Conservation (phyloP, 2,329 filamentous ascomycete species). For the Penicillium sp. region DNA sequence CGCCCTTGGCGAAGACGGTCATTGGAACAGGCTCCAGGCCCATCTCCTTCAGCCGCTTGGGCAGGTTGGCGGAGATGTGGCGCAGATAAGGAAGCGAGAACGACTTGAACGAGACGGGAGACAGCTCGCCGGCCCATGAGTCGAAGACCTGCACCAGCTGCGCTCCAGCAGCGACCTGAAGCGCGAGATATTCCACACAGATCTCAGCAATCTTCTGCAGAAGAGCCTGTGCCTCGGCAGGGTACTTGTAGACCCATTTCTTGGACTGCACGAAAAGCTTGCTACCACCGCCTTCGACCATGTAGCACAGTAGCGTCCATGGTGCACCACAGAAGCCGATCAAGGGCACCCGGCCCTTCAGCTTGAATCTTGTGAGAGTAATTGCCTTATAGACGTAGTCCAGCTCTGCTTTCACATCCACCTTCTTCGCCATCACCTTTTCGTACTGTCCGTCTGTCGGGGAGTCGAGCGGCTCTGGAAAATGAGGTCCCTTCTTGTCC, state of each 20-base stretch:
- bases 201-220: constrained; percentile 90
- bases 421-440: constrained; percentile 70
- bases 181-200: constrained; percentile 89
- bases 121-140: constrained; percentile 94
- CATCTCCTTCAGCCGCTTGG: constrained; percentile 69
- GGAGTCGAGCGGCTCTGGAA: constrained; percentile 76
- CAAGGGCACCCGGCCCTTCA: constrained; percentile 83
- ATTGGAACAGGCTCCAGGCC: constrained; percentile 82
- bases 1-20: constrained; percentile 97
- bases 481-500: constrained; percentile 94
- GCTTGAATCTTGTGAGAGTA: constrained; percentile 82
- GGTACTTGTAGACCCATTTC: constrained; percentile 93
- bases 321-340: constrained; percentile 97
- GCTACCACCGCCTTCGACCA: constrained; percentile 95
- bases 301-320: constrained; percentile 97
- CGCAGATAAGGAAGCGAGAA: constrained; percentile 85
- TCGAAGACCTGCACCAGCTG: constrained; percentile 98
- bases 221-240: constrained; percentile 74
- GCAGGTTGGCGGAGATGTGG: constrained; percentile 79
- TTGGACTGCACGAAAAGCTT: constrained; percentile 94
- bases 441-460: constrained; percentile 82
- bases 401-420: constrained; percentile 81
- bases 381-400: constrained; percentile 97
- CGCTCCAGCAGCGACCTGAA: constrained; percentile 89
- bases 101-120: constrained; percentile 75